Base-by-base conservation (phyloP, 2,329 filamentous ascomycete species). In the Teratosphaeria destructans region DNA sequence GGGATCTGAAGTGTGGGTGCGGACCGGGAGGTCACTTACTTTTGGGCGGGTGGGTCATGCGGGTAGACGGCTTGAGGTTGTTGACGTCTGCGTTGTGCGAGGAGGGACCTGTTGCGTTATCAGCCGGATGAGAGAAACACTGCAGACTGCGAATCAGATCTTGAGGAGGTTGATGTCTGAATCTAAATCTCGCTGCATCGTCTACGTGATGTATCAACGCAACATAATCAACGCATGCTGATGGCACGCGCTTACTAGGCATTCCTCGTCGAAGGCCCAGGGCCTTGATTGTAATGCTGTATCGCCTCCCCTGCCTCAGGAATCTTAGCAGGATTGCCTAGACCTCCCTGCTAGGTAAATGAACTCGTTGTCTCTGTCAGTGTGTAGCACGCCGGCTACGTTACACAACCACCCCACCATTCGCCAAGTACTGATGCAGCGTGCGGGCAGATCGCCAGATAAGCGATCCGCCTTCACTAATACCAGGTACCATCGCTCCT, bases 251-350 rank as follows among this genome's bases (percentile, higher is more conserved):
- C 73, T 75, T 75, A 76, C 73, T 74, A 76, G 69, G 68, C 61
- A 76, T 76, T 75, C 71, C 70, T 76, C 72, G 71, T 75, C 75
- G 72, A 76, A 76, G 72, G 74, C 73, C 70, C 75, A 76, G 29
- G 4, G 29, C 29, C 29, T 32, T 75, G 75, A 75, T 75, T 75
- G 72, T 70, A 75, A 75, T 75, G 70, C 72, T 75, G 68, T 76
- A 76, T 75, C 71, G 70, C 37, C 4, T 12, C 2, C 37, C 1
- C 37, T 5, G 37, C 12, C 12, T 23, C 11, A 43, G 10, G 12
- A 43, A 43, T 43, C 11, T 39, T 16, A 16, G 35, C 35, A 11
- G 1, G 35, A 39, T 11, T 39, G 35, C 10, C 35, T 11, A 16
- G 14, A 11, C 11, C 35, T 16, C 14, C 14, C 35, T 16, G 14